These are phyloP conservation scores for Xylaria cubensis DNA, from an alignment of 495 filamentous ascomycete species.

Conservation along the genomic window DNA sequence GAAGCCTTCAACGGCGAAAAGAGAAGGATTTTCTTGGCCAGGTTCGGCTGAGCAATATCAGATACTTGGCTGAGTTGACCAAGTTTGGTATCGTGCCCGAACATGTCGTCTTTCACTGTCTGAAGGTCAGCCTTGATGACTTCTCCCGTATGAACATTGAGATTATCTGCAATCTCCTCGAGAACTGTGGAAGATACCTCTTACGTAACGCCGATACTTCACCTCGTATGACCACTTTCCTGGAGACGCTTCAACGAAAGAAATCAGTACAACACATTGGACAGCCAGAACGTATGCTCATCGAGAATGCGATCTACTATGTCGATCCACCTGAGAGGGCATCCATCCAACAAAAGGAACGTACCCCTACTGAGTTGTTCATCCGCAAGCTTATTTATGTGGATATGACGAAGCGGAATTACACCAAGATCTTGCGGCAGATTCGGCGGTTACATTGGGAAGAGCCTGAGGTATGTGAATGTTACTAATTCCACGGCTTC, in stretches of 20 bases:
- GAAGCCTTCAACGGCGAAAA: constrained; percentile 96
- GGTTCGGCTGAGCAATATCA: constrained; percentile 91
- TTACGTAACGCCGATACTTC: constrained; percentile 93
- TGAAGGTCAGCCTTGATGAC: constrained; percentile 96
- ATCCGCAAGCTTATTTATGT: constrained; percentile 89
- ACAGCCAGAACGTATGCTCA: constrained; percentile 95
- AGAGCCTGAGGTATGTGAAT: constrained; percentile 72
- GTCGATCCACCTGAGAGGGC: constrained; percentile 93
- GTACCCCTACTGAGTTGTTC: constrained; percentile 90
- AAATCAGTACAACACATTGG: constrained; percentile 94
- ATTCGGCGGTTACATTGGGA: constrained; percentile 98
- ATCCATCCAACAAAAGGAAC: constrained; percentile 94
- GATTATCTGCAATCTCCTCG: constrained; percentile 95
- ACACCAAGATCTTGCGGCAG: constrained; percentile 90
- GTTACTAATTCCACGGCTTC: neutral
- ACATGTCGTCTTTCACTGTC: constrained; percentile 97
- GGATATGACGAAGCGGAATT: constrained; percentile 92
- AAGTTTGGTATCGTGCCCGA: constrained; percentile 99
- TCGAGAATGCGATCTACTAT: constrained; percentile 98
- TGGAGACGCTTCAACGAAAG: constrained; percentile 95
- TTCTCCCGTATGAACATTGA: constrained; percentile 99
- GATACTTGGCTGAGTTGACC: constrained; percentile 95
- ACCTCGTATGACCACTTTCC: constrained; percentile 88
- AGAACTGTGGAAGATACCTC: constrained; percentile 95
- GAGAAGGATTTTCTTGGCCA: constrained; percentile 96